Evolutionary conservation across 2,329 filamentous ascomycete species (phyloP).

Genomic region (Botrytis hyacinthi): DNA sequence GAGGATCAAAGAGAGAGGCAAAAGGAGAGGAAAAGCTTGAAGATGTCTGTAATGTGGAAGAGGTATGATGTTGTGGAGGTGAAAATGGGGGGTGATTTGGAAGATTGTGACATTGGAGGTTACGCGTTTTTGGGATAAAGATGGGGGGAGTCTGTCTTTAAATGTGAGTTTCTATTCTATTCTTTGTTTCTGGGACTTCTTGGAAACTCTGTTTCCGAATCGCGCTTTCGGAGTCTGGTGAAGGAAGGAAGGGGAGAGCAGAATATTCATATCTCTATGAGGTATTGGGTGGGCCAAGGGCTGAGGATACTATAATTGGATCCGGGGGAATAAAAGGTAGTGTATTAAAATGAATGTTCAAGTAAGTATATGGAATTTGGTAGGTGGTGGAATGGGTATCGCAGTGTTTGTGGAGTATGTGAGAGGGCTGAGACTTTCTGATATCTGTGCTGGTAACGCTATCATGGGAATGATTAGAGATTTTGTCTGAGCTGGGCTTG

Average conservation of each 20-base stretch:
- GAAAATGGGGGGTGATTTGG: neutral
- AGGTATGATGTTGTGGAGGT: neutral
- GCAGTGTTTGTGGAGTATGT: neutral
- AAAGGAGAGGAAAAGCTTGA: neutral
- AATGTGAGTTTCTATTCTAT: neutral
- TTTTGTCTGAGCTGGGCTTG: neutral
- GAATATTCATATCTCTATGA: neutral
- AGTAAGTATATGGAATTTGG: neutral
- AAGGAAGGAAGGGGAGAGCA: neutral
- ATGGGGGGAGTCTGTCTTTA: neutral
- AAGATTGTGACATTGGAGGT: neutral
- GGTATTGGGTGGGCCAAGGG: neutral
- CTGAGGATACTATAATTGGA: neutral
- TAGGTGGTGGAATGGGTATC: neutral
- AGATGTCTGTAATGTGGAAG: neutral
- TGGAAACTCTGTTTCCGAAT: neutral
- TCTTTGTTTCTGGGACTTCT: neutral
- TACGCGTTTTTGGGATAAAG: fast-evolving
- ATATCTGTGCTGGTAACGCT: neutral
- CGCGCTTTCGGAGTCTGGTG: neutral
- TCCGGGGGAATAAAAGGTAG: no score
- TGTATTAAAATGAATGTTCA: neutral
- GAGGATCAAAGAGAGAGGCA: no score
- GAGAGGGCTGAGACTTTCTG: no score
- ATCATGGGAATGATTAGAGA: neutral